Base-by-base conservation (phyloP, 805 yeast genomes). In the Yamadazyma laniorum region DNA sequence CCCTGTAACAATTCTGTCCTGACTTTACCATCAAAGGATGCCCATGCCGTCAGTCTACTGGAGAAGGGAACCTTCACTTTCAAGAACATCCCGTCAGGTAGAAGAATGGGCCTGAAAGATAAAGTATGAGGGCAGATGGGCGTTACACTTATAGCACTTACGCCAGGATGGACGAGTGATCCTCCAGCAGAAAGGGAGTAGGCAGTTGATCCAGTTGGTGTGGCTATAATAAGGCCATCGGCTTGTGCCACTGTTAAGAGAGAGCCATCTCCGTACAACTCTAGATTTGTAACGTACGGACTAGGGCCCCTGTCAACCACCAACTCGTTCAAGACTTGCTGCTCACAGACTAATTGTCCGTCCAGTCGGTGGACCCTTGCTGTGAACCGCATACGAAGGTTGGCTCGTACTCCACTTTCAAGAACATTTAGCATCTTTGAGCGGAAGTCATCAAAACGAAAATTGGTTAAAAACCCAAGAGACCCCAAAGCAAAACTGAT, bases 131-230 rank as follows among this genome's bases (percentile, higher is more conserved):
- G 97, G 57, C 98, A 91, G 42, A 91, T 89, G 0, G 98, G 98
- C 0, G 98, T 89, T 5, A 91, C 89, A 39, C 89, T 80, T 21
- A 90, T 85, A 7, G 96, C 96, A 44, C 89, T 83, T 12, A 91
- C 95, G 22, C 87, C 89, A 0, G 98, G 97, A 52, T 90, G 96
- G 4, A 91, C 95, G 34, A 91, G 72, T 0, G 96, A 83, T 1
- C 98, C 98, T 11, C 97, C 97, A 0, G 98, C 97, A 30, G 95
- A 83, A 34, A 91, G 68, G 1, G 96, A 89, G 59, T 91, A 91
- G 0, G 98, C 98, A 0, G 98, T 91, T 2, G 96, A 88, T 0
- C 97, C 97, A 0, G 97, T 89, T 3, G 97, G 97, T 0, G 97
- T 89, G 1, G 96, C 95, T 23, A 90, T 74, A 39, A 91, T 90